phyloP scores from a whole-genome alignment of 1,139 yeast genomes.

The Arxiozyma bovina region DNA sequence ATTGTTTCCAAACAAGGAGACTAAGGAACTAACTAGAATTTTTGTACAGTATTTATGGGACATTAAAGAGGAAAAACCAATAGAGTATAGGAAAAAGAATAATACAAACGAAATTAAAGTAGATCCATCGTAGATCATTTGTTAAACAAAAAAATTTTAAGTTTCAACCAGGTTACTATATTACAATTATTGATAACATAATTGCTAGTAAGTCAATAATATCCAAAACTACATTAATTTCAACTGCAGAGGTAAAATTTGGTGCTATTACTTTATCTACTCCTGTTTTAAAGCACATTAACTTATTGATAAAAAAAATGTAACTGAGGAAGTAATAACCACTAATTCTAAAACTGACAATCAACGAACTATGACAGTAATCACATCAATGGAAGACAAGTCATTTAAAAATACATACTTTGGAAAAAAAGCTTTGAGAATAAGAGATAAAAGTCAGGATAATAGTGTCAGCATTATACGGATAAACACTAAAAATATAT shows the following conservation, averaged over 20 bases:
- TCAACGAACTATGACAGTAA: no score
- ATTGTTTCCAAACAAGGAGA: not conserved
- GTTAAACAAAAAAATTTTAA: not conserved
- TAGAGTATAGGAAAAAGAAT: not conserved
- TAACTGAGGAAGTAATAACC: no score
- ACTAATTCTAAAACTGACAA: no score
- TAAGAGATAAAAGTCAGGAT: no score
- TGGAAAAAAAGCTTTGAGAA: no score
- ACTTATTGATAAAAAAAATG: no score
- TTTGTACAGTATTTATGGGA: not conserved
- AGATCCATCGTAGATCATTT: no score
- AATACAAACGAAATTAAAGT: not conserved
- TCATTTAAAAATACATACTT: no score
- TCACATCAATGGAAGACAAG: no score
- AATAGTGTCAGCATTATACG: no score
- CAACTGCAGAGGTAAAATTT: constrained; percentile 3
- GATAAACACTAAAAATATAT: no score
- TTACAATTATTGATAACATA: not conserved
- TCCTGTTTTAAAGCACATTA: not conserved
- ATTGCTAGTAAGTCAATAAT: constrained; percentile 3
- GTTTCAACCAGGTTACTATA: not conserved
- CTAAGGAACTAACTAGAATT: not conserved
- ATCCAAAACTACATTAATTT: not conserved
- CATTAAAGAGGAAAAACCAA: not conserved
- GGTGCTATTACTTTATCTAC: not conserved